phyloP scores from a whole-genome alignment of 345 rosid species.

The Ceriops decandra region DNA sequence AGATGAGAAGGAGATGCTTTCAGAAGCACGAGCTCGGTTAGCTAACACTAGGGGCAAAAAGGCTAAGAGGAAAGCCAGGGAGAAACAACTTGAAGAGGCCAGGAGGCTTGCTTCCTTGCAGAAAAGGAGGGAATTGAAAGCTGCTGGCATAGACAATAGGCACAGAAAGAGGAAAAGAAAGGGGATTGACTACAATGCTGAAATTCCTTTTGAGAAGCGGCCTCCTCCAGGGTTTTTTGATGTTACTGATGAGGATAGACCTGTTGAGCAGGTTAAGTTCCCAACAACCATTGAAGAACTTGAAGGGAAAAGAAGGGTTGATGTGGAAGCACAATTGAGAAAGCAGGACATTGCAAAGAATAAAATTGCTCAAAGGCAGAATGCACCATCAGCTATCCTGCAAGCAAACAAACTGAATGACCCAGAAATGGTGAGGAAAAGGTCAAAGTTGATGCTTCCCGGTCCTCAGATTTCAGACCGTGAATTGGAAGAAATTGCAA shows the following conservation, averaged over 20 bases:
- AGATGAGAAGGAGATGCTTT: constrained; percentile 99
- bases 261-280: constrained; percentile 68
- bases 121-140: constrained; percentile 94
- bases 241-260: constrained; percentile 82
- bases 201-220: constrained; percentile 95
- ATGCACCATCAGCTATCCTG: constrained; percentile 87
- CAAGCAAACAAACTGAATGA: constrained; percentile 98
- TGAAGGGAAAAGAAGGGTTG: constrained; percentile 92
- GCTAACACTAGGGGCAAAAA: constrained; percentile 97
- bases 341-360: constrained; percentile 83
- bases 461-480: constrained; percentile 95
- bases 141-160: constrained; percentile 89
- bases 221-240: constrained; percentile 95
- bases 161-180: constrained; percentile 80
- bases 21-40: constrained; percentile 94
- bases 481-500: constrained; percentile 94
- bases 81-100: constrained; percentile 98
- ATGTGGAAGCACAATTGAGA: constrained; percentile 76
- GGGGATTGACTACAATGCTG: constrained; percentile 96
- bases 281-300: constrained; percentile 94
- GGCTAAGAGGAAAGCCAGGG: constrained; percentile 97
- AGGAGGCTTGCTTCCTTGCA: constrained; percentile 99
- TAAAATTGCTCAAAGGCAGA: constrained; percentile 90
- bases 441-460: constrained; percentile 96
- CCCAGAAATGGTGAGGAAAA: constrained; percentile 90